phyloP scores from a whole-genome alignment of 2,329 filamentous ascomycete genomes.

The Fusarium sp. region DNA sequence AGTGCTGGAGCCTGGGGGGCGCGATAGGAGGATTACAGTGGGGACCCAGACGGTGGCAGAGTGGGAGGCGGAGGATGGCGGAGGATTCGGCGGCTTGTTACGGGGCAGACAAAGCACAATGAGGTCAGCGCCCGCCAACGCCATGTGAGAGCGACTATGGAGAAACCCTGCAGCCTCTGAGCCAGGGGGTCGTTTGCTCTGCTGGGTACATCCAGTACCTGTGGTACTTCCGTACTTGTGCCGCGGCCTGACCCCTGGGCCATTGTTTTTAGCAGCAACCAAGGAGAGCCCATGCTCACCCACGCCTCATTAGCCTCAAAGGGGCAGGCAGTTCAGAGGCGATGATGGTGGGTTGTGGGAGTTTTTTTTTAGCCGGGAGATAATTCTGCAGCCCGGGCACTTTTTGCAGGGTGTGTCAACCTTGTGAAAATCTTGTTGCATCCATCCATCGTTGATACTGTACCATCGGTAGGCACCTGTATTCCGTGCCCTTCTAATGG shows the following conservation, averaged over 20 bases:
- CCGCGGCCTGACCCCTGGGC: conserved; percentile 11
- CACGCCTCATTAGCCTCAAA: conserved; percentile 40
- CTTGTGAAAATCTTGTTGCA: background rate
- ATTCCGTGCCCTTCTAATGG: background rate
- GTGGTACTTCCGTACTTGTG: conserved; percentile 17
- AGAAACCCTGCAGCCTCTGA: conserved; percentile 44
- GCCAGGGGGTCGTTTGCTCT: conserved; percentile 13
- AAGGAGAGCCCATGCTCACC: conserved; percentile 24
- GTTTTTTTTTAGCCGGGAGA: conserved; percentile 35
- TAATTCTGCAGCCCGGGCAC: no score
- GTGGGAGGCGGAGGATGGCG: conserved; percentile 37
- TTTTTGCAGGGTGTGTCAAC: background rate
- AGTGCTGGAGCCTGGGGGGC: conserved; percentile 23
- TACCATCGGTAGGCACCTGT: background rate
- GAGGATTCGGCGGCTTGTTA: conserved; percentile 45
- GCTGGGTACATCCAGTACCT: conserved; percentile 14
- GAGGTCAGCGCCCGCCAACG: conserved; percentile 40
- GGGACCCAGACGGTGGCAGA: conserved; percentile 11
- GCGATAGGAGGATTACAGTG: conserved; percentile 6
- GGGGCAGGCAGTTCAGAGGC: conserved; percentile 33
- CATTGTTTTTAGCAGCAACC: conserved; percentile 23
- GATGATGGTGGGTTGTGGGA: conserved; percentile 1
- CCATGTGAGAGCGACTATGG: conserved; percentile 41
- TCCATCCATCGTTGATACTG: no score
- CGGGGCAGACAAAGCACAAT: conserved; percentile 41